Evolutionary conservation across 1,284 basidiomycete genomes (phyloP).

Genomic region (Heterobasidion annosum): DNA sequence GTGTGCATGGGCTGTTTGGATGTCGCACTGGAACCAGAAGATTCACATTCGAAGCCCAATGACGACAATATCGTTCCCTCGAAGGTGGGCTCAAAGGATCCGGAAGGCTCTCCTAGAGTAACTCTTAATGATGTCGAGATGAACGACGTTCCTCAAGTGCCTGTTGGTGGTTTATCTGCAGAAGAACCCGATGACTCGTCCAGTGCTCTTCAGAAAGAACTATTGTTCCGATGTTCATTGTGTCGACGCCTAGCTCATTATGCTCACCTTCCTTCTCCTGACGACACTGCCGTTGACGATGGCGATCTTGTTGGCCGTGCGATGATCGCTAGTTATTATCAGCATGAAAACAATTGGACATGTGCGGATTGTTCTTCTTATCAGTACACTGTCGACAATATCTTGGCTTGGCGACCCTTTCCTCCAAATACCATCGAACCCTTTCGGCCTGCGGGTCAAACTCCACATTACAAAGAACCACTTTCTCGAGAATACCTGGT

Average conservation of each 20-base stretch:
- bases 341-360: slow-evolving; percentile 54
- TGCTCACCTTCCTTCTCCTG: slow-evolving; percentile 53
- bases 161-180: slow-evolving; percentile 5
- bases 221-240: slow-evolving; percentile 72
- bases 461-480: slow-evolving; percentile 44
- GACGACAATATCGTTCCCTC: neutral
- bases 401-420: slow-evolving; percentile 85
- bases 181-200: neutral
- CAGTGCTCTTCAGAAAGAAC: slow-evolving; percentile 23
- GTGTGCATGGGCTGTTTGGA: slow-evolving; percentile 74
- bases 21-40: slow-evolving; percentile 39
- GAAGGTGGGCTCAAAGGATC: slow-evolving; percentile 1
- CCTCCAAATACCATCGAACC: slow-evolving; percentile 54
- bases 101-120: no score
- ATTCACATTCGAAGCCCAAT: slow-evolving; percentile 1
- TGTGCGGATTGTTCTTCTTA: slow-evolving; percentile 79
- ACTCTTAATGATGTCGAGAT: slow-evolving; percentile 21
- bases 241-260: slow-evolving; percentile 82
- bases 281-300: slow-evolving; percentile 20
- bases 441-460: slow-evolving; percentile 26
- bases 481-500: slow-evolving; percentile 85
- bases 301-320: slow-evolving; percentile 25
- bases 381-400: slow-evolving; percentile 68
- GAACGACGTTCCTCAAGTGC: slow-evolving; percentile 15
- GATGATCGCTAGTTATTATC: slow-evolving; percentile 57